These are phyloP conservation scores for Podaxis mareebaensis DNA, from an alignment of 768 basidiomycete genomes.

Conservation along the genomic window DNA sequence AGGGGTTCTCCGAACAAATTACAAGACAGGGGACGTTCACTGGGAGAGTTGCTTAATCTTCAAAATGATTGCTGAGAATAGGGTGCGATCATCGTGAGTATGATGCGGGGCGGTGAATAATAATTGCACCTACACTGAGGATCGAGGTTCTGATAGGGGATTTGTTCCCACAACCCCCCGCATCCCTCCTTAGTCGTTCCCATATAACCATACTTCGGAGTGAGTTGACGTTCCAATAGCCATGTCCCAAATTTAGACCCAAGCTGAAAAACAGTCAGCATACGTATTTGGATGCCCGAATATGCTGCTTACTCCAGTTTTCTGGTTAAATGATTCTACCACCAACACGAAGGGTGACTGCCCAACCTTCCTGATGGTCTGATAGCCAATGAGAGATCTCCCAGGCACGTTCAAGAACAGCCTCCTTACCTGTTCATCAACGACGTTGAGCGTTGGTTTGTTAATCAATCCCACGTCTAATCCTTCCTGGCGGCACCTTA, in stretches of 20 bases:
- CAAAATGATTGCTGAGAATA: conserved; percentile 44
- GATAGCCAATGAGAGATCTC: background rate
- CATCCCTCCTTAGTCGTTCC: conserved; percentile 72
- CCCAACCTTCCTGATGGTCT: conserved; percentile 73
- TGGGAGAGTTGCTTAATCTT: conserved; percentile 51
- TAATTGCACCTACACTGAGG: conserved; percentile 57
- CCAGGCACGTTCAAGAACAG: background rate
- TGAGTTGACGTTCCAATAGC: conserved; percentile 79
- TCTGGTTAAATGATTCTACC: conserved; percentile 85
- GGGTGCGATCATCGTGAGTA: conserved; percentile 20
- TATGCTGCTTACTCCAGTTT: conserved; percentile 64
- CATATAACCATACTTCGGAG: conserved; percentile 81
- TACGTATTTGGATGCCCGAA: background rate
- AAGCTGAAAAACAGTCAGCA: conserved; percentile 39
- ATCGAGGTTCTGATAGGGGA: conserved; percentile 80
- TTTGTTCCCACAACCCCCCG: conserved; percentile 80
- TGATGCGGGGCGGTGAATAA: conserved; percentile 6
- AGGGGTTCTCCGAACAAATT: background rate
- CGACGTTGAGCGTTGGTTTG: conserved; percentile 79
- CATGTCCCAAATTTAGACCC: conserved; percentile 86
- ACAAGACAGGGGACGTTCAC: conserved; percentile 21
- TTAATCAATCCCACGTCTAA: conserved; percentile 85
- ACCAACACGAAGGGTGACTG: conserved; percentile 77
- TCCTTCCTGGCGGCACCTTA: conserved; percentile 69
- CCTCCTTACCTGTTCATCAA: conserved; percentile 69